phyloP scores from a whole-genome alignment of 2,329 filamentous ascomycete species.

The Thielaviopsis punctulata region DNA sequence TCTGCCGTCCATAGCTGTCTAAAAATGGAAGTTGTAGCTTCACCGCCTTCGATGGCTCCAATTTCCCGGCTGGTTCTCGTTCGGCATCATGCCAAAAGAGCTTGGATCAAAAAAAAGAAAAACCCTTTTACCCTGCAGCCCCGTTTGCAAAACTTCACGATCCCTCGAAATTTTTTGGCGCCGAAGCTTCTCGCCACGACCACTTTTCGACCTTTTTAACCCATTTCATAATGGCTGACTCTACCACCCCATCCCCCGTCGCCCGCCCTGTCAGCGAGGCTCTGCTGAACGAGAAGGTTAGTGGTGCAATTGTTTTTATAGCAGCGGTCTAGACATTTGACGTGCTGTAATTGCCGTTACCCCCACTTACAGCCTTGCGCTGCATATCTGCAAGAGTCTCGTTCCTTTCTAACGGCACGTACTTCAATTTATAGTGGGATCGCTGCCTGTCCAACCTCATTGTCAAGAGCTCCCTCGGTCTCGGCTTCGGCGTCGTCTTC shows the following conservation, averaged over 20 bases:
- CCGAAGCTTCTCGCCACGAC: conserved; percentile 3
- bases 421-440: conserved; percentile 56
- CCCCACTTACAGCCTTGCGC: neutral
- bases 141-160: conserved; percentile 1
- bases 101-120: conserved; percentile 6
- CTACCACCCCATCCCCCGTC: conserved; percentile 29
- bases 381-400: neutral
- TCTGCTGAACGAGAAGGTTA: conserved; percentile 96
- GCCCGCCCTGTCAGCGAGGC: conserved; percentile 89
- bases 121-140: conserved; percentile 2
- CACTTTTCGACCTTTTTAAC: neutral
- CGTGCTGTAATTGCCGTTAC: neutral
- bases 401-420: conserved; percentile 15
- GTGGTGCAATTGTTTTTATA: conserved; percentile 9
- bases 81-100: conserved; percentile 7
- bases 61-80: conserved; percentile 23
- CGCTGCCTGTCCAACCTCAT: conserved; percentile 94
- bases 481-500: conserved; percentile 96
- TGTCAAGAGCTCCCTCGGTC: conserved; percentile 88
- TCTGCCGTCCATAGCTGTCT: conserved; percentile 24
- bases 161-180: conserved; percentile 3
- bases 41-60: conserved; percentile 28
- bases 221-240: conserved; percentile 33
- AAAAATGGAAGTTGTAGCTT: conserved; percentile 14
- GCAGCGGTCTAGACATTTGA: neutral